Conservation (phyloP, 345 rosid genomes). For the Carallia pectinifolia region DNA sequence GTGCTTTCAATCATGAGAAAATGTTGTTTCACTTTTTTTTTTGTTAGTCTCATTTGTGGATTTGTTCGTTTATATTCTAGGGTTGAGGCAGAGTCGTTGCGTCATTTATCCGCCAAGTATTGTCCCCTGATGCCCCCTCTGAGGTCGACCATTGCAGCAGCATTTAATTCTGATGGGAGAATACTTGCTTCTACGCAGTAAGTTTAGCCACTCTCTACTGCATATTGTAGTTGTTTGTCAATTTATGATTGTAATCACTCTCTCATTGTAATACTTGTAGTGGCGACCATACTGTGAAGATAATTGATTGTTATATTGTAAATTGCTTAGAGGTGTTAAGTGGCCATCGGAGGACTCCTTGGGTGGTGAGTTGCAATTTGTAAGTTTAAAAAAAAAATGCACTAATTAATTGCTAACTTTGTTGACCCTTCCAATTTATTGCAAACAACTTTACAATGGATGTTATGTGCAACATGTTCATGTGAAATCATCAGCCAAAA, state of each 20-base stretch:
- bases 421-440: not conserved
- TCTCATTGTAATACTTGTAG: constrained; percentile 30
- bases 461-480: not conserved
- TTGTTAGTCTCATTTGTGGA: not conserved
- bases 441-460: not conserved
- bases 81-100: constrained; percentile 78
- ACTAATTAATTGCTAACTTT: not conserved
- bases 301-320: constrained; percentile 85
- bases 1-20: not conserved
- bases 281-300: constrained; percentile 90
- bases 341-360: constrained; percentile 96
- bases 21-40: not conserved
- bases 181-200: constrained; percentile 84
- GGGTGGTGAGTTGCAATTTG: constrained; percentile 76
- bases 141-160: constrained; percentile 89
- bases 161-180: constrained; percentile 80
- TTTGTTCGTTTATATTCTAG: constrained; percentile 28
- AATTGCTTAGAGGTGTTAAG: constrained; percentile 84
- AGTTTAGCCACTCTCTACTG: constrained; percentile 19
- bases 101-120: constrained; percentile 65
- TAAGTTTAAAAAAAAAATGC: not conserved
- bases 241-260: constrained; percentile 1
- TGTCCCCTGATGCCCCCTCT: constrained; percentile 70
- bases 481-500: not conserved
- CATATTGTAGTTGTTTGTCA: constrained; percentile 1